Conservation (phyloP, 208 protist species). For the Crithidia sp. region DNA sequence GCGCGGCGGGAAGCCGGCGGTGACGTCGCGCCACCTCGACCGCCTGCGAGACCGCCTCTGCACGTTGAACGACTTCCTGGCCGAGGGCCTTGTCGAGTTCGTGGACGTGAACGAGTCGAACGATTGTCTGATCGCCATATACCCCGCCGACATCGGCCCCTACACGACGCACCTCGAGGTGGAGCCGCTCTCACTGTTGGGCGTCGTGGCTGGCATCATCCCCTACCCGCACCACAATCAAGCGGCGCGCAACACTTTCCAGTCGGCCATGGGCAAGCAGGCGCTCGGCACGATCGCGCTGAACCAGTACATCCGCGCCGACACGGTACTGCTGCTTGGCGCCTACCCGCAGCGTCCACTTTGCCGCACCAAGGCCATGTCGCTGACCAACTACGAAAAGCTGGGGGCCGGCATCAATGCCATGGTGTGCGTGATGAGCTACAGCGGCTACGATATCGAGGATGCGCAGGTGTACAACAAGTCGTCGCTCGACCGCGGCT, state of each 20-base stretch:
- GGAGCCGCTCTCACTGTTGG: constrained; percentile 88
- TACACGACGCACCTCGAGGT: constrained; percentile 93
- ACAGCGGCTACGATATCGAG: constrained; percentile 99
- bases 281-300: constrained; percentile 96
- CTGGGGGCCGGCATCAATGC: constrained; percentile 99
- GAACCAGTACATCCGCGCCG: constrained; percentile 96
- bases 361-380: constrained; percentile 96
- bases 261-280: constrained; percentile 99
- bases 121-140: constrained; percentile 97
- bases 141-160: constrained; percentile 62
- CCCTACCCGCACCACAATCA: constrained; percentile 99
- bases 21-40: constrained; percentile 71
- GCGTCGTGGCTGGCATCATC: constrained; percentile 95
- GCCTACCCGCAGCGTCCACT: constrained; percentile 98
- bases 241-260: constrained; percentile 99
- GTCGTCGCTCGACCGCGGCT: constrained; percentile 96
- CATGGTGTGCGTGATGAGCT: constrained; percentile 98
- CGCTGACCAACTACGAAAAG: constrained; percentile 94
- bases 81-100: constrained; percentile 78
- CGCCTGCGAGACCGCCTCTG: constrained; percentile 73
- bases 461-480: constrained; percentile 99
- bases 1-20: constrained; percentile 51
- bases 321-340: constrained; percentile 98
- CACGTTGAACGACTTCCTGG: constrained; percentile 82
- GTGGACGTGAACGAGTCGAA: constrained; percentile 99